These are phyloP conservation scores for Dinochytrium kinnereticum DNA, from an alignment of 371 early-diverging fungal species.

Conservation along the genomic window DNA sequence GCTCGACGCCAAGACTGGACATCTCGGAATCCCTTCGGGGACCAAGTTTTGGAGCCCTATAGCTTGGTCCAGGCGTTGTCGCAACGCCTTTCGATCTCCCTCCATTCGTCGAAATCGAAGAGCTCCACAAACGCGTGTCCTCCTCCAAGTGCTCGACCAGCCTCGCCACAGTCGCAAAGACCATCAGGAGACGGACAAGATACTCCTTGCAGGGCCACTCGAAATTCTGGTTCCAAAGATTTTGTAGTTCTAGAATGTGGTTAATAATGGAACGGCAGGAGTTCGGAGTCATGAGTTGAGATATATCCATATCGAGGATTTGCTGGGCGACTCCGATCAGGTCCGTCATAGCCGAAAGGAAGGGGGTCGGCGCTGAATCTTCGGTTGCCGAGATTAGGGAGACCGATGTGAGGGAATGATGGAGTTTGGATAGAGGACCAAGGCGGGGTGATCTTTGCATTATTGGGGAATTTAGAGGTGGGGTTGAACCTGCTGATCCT, in stretches of 20 bases:
- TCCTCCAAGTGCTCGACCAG: conserved; percentile 59
- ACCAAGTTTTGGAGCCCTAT: neutral
- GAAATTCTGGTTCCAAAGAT: conserved; percentile 40
- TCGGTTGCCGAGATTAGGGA: conserved; percentile 12
- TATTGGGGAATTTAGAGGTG: conserved; percentile 7
- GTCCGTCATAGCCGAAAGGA: conserved; percentile 43
- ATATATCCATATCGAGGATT: conserved; percentile 49
- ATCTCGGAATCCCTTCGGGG: conserved; percentile 25
- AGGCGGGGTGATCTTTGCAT: conserved; percentile 2
- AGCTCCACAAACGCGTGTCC: conserved; percentile 49
- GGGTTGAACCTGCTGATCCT: conserved; percentile 2
- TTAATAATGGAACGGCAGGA: conserved; percentile 35
- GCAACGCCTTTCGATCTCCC: neutral
- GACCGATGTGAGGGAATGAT: conserved; percentile 13
- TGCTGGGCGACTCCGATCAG: conserved; percentile 49
- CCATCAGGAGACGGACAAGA: conserved; percentile 50
- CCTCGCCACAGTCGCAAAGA: conserved; percentile 55
- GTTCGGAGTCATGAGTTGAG: conserved; percentile 42
- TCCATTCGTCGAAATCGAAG: conserved; percentile 19
- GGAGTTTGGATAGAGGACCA: neutral
- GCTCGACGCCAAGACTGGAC: conserved; percentile 19
- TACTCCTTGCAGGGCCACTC: conserved; percentile 38
- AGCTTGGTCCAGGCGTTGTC: neutral
- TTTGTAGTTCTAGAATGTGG: conserved; percentile 40
- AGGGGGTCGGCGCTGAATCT: conserved; percentile 20